A percentile compares a stretch with the other conserved stretches of the same genome.
These are phyloP conservation scores for Aspergillus diversus DNA, from an alignment of 495 filamentous ascomycete genomes.

Conservation along the genomic window DNA sequence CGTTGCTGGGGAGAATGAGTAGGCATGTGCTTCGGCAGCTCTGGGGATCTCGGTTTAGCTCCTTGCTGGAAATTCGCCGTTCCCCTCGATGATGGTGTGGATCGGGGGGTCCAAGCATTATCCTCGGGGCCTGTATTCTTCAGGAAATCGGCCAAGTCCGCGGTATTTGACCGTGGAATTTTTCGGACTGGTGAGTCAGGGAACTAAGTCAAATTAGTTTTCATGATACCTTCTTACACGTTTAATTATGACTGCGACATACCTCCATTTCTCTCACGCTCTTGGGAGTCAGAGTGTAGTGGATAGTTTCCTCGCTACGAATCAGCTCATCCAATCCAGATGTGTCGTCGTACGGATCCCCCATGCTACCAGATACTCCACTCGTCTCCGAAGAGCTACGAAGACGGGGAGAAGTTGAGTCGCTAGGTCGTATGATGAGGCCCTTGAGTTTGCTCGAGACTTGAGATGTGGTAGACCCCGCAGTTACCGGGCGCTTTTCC, in stretches of 20 bases:
- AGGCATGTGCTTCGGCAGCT: conserved; percentile 35
- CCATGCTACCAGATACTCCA: conserved; percentile 37
- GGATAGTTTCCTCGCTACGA: conserved; percentile 86
- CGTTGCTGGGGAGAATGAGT: conserved; percentile 35
- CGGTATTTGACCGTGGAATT: conserved; percentile 36
- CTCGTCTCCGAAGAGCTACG: conserved; percentile 55
- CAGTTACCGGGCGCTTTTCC: conserved; percentile 57
- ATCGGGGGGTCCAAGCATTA: conserved; percentile 24
- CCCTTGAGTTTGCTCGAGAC: conserved; percentile 57
- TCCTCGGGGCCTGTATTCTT: conserved; percentile 40
- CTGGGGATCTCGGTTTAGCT: conserved; percentile 27
- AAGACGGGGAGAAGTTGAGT: conserved; percentile 38
- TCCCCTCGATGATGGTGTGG: conserved; percentile 32
- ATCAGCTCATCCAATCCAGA: conserved; percentile 84
- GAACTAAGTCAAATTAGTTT: conserved; percentile 30
- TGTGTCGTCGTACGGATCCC: conserved; percentile 53
- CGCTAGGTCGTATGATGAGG: conserved; percentile 38
- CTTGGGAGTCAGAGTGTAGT: conserved; percentile 90
- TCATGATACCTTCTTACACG: neutral
- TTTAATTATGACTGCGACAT: conserved; percentile 32
- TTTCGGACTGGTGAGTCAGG: conserved; percentile 47
- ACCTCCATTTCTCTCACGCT: conserved; percentile 86
- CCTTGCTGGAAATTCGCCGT: conserved; percentile 23
- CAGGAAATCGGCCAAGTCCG: conserved; percentile 43
- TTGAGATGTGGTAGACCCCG: conserved; percentile 56